These are phyloP conservation scores for Monosporascus sp. DNA, from an alignment of 2,329 filamentous ascomycete species.

Conservation along the genomic window DNA sequence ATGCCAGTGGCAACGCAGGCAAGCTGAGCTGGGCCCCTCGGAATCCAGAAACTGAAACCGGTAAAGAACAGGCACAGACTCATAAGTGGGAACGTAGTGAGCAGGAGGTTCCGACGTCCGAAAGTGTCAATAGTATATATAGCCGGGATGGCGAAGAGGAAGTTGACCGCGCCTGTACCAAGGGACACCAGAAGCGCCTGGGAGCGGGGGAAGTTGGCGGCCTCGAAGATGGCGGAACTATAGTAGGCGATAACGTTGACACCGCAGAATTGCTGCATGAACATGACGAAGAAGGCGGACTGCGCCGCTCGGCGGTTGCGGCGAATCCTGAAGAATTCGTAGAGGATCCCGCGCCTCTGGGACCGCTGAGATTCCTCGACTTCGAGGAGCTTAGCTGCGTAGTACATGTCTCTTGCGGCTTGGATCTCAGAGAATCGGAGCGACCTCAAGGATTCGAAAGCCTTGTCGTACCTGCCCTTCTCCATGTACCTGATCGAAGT, in stretches of 20 bases:
- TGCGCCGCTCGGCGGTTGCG: constrained; percentile 56
- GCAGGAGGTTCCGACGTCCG: constrained; percentile 54
- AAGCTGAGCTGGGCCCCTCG: constrained; percentile 36
- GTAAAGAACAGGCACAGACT: constrained; percentile 48
- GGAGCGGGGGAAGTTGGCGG: constrained; percentile 33
- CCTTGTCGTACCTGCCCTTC: constrained; percentile 37
- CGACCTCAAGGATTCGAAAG: constrained; percentile 37
- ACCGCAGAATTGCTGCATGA: constrained; percentile 57
- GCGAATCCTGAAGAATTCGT: constrained; percentile 52
- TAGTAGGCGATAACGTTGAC: constrained; percentile 46
- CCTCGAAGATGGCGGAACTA: constrained; percentile 38
- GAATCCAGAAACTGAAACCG: constrained; percentile 9
- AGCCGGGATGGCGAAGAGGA: constrained; percentile 61
- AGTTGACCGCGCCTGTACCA: constrained; percentile 51
- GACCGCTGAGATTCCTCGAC: constrained; percentile 34
- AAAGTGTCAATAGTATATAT: constrained; percentile 64
- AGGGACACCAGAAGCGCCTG: constrained; percentile 36
- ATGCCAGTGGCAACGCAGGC: constrained; percentile 55
- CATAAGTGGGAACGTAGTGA: constrained; percentile 65
- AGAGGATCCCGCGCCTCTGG: constrained; percentile 1
- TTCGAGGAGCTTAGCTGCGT: constrained; percentile 39
- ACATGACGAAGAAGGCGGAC: constrained; percentile 65
- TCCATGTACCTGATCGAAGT: constrained; percentile 30
- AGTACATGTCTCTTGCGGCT: constrained; percentile 42
- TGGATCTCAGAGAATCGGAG: constrained; percentile 46